Evolutionary conservation across 441 rosid genomes (phyloP).

Genomic region (Populus trichocarpa): DNA sequence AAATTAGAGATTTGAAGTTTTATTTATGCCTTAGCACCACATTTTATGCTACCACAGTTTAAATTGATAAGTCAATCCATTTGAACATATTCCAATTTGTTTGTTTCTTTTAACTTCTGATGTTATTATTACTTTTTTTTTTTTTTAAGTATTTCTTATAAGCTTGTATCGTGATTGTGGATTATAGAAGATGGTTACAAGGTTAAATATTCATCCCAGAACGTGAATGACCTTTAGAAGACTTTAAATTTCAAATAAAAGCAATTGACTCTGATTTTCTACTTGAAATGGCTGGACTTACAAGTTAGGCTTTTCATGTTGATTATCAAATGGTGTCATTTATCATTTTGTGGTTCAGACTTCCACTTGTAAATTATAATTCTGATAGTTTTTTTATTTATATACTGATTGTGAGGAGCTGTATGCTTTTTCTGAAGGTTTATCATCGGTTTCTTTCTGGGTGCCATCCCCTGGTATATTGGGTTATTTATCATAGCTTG

Average conservation of each 20-base stretch:
- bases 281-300: not conserved
- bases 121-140: not conserved
- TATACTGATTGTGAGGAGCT: slow-evolving; percentile 9
- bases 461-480: slow-evolving; percentile 85
- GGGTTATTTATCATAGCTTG: slow-evolving; percentile 60
- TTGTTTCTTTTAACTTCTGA: not conserved
- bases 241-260: not conserved
- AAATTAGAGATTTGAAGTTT: not conserved
- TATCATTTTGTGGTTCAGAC: not conserved
- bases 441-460: slow-evolving; percentile 81
- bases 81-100: not conserved
- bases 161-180: not conserved
- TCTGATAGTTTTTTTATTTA: not conserved
- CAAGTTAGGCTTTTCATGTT: not conserved
- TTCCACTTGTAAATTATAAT: not conserved
- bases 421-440: slow-evolving; percentile 51
- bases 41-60: not conserved
- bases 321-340: not conserved
- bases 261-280: not conserved
- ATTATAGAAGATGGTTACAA: not conserved
- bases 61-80: not conserved
- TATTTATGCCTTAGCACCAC: not conserved
- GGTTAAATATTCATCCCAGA: not conserved
- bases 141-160: not conserved
- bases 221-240: not conserved